phyloP scores from a whole-genome alignment of 768 basidiomycete species.

The Glaciozyma martinii region DNA sequence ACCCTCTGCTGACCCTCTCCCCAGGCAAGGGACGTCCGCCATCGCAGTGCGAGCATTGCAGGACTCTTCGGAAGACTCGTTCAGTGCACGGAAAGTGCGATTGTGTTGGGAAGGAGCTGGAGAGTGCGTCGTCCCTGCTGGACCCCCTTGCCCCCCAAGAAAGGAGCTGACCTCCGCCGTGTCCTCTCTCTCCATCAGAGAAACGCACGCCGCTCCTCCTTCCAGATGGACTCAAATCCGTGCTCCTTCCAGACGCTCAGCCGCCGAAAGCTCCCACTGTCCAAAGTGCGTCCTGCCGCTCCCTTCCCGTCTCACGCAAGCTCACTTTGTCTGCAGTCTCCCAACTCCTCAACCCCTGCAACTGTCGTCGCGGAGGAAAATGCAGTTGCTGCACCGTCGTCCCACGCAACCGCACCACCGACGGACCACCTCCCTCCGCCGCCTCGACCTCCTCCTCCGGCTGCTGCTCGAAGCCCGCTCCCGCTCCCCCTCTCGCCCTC shows the following conservation, averaged over 20 bases:
- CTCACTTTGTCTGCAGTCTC: constrained; percentile 14
- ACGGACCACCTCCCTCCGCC: not conserved
- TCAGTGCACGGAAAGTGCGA: constrained; percentile 26
- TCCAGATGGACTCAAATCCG: not conserved
- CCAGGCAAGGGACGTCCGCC: constrained; percentile 30
- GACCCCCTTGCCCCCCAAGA: no score
- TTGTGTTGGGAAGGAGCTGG: constrained; percentile 6
- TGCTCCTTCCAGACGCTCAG: not conserved
- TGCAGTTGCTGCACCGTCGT: constrained; percentile 39
- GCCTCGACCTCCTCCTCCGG: not conserved
- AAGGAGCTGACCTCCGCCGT: not conserved
- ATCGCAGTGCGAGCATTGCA: constrained; percentile 27
- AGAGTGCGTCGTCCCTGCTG: constrained; percentile 3
- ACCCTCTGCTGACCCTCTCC: not conserved
- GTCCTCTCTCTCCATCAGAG: not conserved
- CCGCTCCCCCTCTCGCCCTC: not conserved
- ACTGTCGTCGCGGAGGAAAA: constrained; percentile 37
- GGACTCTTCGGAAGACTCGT: constrained; percentile 21
- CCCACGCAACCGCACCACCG: not conserved
- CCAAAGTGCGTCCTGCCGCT: constrained; percentile 7
- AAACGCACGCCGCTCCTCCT: not conserved
- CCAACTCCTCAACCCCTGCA: constrained; percentile 39
- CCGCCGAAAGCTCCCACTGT: not conserved
- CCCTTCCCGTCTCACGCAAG: not conserved
- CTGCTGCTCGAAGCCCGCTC: not conserved